Percentiles rank a stretch among this genome's conserved stretches.
These are phyloP conservation scores for Yarrowia sp. DNA, from an alignment of 805 yeast genomes.

Conservation along the genomic window DNA sequence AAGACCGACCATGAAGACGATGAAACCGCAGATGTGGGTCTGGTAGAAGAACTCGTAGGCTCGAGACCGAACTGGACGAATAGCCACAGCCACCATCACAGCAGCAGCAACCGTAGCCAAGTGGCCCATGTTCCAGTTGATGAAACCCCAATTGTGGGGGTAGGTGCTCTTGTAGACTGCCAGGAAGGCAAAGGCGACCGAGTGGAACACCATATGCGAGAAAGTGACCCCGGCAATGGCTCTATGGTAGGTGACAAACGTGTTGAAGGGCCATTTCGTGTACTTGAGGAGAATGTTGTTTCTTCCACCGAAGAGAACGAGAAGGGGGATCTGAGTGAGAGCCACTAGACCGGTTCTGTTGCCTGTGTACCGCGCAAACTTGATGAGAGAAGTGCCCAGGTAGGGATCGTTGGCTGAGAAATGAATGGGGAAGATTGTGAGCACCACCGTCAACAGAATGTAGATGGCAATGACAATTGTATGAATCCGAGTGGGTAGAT, in stretches of 20 bases:
- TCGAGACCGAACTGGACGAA: constrained; percentile 8
- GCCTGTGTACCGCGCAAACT: constrained; percentile 28
- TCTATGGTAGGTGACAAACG: constrained; percentile 26
- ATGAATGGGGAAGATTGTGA: constrained; percentile 32
- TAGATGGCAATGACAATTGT: constrained; percentile 26
- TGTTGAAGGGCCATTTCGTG: constrained; percentile 32
- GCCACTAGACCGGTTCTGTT: constrained; percentile 36
- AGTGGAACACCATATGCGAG: constrained; percentile 24
- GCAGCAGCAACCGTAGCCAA: constrained; percentile 6
- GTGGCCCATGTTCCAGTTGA: constrained; percentile 37
- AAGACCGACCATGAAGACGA: constrained; percentile 59
- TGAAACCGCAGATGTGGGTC: constrained; percentile 36
- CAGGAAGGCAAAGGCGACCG: constrained; percentile 15
- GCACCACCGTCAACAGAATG: background rate
- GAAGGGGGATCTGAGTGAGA: constrained; percentile 23
- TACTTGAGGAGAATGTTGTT: constrained; percentile 24
- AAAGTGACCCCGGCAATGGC: constrained; percentile 37
- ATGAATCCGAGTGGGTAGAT: constrained; percentile 26
- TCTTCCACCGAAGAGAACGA: constrained; percentile 15
- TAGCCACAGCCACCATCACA: constrained; percentile 14
- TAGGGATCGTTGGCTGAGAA: constrained; percentile 20
- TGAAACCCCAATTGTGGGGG: constrained; percentile 30
- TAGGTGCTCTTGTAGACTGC: constrained; percentile 32
- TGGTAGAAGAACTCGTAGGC: constrained; percentile 33
- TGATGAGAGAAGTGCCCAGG: constrained; percentile 26